Percentiles rank a stretch among this genome's conserved stretches.
Conservation (phyloP, 2,329 filamentous ascomycete genomes). For the Aaosphaeria arxii region DNA sequence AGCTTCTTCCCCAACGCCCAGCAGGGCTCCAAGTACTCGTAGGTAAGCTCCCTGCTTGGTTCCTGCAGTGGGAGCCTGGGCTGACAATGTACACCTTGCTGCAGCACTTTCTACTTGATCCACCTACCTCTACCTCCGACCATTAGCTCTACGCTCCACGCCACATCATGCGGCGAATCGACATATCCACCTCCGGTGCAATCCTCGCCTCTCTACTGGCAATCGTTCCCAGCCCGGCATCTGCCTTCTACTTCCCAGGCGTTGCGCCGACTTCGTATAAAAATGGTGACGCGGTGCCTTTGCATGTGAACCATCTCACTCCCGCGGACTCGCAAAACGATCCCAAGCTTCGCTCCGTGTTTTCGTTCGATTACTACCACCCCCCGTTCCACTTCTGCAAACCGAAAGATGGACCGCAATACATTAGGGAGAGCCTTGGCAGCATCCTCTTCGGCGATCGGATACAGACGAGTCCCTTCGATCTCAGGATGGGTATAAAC, state of each 20-base stretch:
- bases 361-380: slow-evolving; percentile 96
- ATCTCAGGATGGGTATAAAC: slow-evolving; percentile 81
- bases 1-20: no score
- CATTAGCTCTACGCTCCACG: slow-evolving; percentile 1
- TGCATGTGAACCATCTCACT: slow-evolving; percentile 90
- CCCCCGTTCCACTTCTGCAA: slow-evolving; percentile 83
- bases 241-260: slow-evolving; percentile 93
- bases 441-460: slow-evolving; percentile 97
- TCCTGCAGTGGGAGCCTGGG: no score
- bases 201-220: slow-evolving; percentile 37
- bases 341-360: slow-evolving; percentile 81
- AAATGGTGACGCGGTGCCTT: slow-evolving; percentile 72
- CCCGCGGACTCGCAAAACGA: slow-evolving; percentile 76
- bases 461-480: slow-evolving; percentile 94
- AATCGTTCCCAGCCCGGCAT: slow-evolving; percentile 29
- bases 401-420: slow-evolving; percentile 71
- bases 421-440: slow-evolving; percentile 84
- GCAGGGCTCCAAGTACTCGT: no score
- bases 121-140: slow-evolving; percentile 1
- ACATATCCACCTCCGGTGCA: slow-evolving; percentile 20
- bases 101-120: background rate
- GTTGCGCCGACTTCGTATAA: slow-evolving; percentile 93
- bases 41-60: no score
- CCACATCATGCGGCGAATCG: slow-evolving; percentile 26
- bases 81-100: no score